Conservation (phyloP, 2,329 filamentous ascomycete genomes). For the Biscogniauxia mediterranea region DNA sequence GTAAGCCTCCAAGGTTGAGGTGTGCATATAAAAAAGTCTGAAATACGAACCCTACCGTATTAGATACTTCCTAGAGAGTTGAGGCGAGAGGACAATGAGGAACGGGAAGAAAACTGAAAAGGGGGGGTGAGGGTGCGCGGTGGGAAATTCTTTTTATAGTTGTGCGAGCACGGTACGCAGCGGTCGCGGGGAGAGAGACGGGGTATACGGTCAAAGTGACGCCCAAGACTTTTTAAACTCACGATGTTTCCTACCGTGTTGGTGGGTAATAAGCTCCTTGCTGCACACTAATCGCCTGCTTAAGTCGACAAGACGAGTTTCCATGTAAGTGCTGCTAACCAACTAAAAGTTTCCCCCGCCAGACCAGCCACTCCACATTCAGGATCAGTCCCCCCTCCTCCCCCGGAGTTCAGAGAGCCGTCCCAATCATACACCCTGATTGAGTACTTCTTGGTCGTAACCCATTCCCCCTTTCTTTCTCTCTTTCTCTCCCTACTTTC, state of each 20-base stretch:
- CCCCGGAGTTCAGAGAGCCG: background rate
- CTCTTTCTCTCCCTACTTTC: too few relatives aligned
- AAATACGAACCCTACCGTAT: too few relatives aligned
- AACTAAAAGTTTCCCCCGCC: too few relatives aligned
- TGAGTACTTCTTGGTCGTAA: too few relatives aligned
- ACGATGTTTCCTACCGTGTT: background rate
- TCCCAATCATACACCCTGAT: background rate
- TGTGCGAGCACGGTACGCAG: background rate
- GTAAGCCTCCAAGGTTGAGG: background rate
- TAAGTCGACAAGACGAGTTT: too few relatives aligned
- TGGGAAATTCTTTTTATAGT: background rate
- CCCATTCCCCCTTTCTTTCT: too few relatives aligned
- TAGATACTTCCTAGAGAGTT: background rate
- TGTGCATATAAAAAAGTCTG: too few relatives aligned
- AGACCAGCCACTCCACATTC: too few relatives aligned
- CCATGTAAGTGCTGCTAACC: too few relatives aligned
- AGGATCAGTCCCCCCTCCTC: background rate
- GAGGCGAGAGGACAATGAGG: background rate
- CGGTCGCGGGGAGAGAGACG: background rate
- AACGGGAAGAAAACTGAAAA: background rate
- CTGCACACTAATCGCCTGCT: background rate
- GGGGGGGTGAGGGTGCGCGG: background rate
- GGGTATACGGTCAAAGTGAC: background rate
- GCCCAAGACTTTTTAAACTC: background rate
- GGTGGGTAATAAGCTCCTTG: background rate